Conservation (phyloP, 306 rosid genomes). For the Rosa multiflora region DNA sequence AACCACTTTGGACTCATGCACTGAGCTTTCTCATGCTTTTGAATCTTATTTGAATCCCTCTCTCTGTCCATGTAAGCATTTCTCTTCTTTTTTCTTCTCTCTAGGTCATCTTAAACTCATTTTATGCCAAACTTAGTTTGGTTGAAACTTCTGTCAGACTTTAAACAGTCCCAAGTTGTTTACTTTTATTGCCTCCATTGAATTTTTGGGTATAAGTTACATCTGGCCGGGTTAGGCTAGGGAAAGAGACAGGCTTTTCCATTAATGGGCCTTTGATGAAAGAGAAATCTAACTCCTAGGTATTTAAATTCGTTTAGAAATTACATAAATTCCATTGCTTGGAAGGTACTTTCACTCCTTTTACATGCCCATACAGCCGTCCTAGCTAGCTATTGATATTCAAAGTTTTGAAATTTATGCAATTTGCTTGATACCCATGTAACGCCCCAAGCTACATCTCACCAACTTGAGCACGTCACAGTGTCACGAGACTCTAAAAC, state of each 20-base stretch:
- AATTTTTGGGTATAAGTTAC: constrained; percentile 33
- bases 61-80: constrained; percentile 23
- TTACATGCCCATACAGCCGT: constrained; percentile 18
- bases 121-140: constrained; percentile 21
- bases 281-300: constrained; percentile 29
- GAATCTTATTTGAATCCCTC: constrained; percentile 39
- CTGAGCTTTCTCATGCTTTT: constrained; percentile 13
- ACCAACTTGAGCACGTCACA: no score
- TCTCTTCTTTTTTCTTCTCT: background rate
- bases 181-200: constrained; percentile 13
- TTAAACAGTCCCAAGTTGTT: background rate
- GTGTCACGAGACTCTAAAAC: no score
- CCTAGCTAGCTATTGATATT: constrained; percentile 38
- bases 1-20: background rate
- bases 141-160: constrained; percentile 21
- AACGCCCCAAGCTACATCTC: no score
- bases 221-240: constrained; percentile 38
- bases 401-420: constrained; percentile 14
- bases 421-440: no score
- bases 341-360: constrained; percentile 25
- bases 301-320: constrained; percentile 17
- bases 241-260: constrained; percentile 25
- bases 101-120: background rate
- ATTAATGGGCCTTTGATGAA: constrained; percentile 22
- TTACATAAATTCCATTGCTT: constrained; percentile 18